Base-by-base conservation (phyloP, 1,139 yeast species). In the Yamadazyma blattariae region DNA sequence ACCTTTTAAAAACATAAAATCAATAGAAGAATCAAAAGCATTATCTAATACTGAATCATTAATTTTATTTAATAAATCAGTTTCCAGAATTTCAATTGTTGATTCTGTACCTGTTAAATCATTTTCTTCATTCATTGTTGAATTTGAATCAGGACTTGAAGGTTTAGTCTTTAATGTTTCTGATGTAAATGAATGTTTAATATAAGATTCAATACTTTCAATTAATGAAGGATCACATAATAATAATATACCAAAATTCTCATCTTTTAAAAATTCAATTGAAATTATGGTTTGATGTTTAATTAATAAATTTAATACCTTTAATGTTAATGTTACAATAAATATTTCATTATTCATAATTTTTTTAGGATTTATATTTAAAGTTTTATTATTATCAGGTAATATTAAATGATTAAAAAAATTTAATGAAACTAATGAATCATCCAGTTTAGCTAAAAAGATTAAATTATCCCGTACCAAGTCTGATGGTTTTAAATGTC, bases 381-480 rank as follows among this genome's bases (percentile, higher is more conserved):
- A 25, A 19, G 34, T 27, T 12, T 34, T 33, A 16, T n/a, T 25
- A 19, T 33, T 31, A n/a, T 42, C 45, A 27, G 31, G 31, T 6
- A 36, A 16, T 8, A 45, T 32, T 8, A 42, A 30, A 17, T 34
- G 30, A 18, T 35, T 36, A 2, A 41, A 14, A 18, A 39, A 34
- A 16, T 30, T 31, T 7, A 30, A 21, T 10, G 41, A 27, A 7
- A 32, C 27, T 16, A 29, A 30, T 10, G 25, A 33, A 6, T 42
- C 44, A 26, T 46, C 50, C 6, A 54, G 34, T 32, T 59, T 57
- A 7, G 69, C 70, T 37, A 67, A 42, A 31, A 57, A 64, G 12
- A 68, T 53, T 36, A 63, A 44, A 45, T 67, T 64, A 17, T 59
- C 61, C 31, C 57, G 57, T 13, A 67, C 52, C 30, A 68, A 51